Conservation (phyloP, 2,329 filamentous ascomycete species). For the Venturia effusa region DNA sequence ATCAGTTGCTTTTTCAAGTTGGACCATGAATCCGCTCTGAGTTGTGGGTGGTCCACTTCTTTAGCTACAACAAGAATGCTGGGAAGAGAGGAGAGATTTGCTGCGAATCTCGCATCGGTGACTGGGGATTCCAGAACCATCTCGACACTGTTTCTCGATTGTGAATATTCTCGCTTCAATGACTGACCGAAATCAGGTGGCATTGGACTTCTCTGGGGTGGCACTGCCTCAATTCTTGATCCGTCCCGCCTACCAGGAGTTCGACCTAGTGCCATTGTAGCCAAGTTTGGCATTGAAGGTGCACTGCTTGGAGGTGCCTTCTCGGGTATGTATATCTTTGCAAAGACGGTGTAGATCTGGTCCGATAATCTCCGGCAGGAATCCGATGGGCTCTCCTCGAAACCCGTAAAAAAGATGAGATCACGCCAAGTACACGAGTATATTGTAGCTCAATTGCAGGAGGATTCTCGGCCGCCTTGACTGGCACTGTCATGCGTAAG, state of each 20-base stretch:
- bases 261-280: slow-evolving; percentile 50
- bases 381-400: slow-evolving; percentile 28
- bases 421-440: neutral
- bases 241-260: slow-evolving; percentile 51
- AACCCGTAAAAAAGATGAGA: slow-evolving; percentile 17
- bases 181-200: slow-evolving; percentile 34
- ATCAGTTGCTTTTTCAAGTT: neutral
- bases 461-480: slow-evolving; percentile 5
- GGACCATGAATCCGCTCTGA: neutral
- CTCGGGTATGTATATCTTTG: slow-evolving; percentile 44
- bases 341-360: neutral
- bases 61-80: neutral
- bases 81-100: neutral
- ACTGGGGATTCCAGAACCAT: no score
- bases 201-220: slow-evolving; percentile 49
- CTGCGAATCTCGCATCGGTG: neutral
- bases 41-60: neutral
- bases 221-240: slow-evolving; percentile 41
- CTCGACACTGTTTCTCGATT: neutral
- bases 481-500: slow-evolving; percentile 8
- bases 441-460: slow-evolving; percentile 8
- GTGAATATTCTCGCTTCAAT: neutral
- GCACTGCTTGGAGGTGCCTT: slow-evolving; percentile 67
- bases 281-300: slow-evolving; percentile 59
- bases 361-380: slow-evolving; percentile 13